Percentiles rank a stretch among this genome's conserved stretches.
Evolutionary conservation across 768 basidiomycete genomes (phyloP).

Genomic region (Tylopilus subfusipes): DNA sequence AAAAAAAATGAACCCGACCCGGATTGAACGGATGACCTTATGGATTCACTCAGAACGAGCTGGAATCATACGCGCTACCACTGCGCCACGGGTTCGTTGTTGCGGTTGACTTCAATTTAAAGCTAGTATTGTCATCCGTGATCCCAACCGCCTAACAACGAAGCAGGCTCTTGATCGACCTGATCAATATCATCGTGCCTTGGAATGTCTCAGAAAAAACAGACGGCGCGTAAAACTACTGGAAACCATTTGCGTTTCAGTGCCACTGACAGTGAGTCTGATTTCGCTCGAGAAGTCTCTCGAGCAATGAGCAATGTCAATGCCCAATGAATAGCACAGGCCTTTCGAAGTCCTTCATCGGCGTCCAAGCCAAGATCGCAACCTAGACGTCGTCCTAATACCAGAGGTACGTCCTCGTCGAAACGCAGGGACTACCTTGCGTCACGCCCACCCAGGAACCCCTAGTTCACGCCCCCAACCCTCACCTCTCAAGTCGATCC

Average conservation of each 20-base stretch:
- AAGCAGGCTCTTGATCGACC: too few relatives aligned
- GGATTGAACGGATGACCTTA: constrained; percentile 48
- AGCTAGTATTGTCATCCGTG: background rate
- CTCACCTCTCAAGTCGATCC: background rate
- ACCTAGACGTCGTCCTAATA: background rate
- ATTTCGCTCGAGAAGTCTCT: background rate
- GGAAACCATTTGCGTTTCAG: constrained; percentile 6
- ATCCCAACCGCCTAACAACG: too few relatives aligned
- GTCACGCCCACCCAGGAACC: background rate
- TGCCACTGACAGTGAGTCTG: constrained; percentile 12
- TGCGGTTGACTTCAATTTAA: fast-evolving
- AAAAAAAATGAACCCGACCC: constrained; percentile 38
- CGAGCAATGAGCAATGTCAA: background rate
- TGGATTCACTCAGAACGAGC: constrained; percentile 26
- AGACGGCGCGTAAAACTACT: constrained; percentile 22
- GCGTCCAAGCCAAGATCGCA: background rate
- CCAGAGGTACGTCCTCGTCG: background rate
- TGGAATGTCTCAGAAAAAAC: constrained; percentile 4
- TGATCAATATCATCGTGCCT: background rate
- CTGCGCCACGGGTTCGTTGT: constrained; percentile 35
- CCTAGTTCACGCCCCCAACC: background rate
- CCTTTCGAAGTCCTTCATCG: background rate
- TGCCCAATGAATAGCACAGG: background rate
- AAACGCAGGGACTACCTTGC: background rate
- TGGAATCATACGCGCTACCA: constrained; percentile 42